Percentiles rank a stretch among this genome's conserved stretches.
Conservation (phyloP, 2,329 filamentous ascomycete genomes). For the Mollisia scopiformis region DNA sequence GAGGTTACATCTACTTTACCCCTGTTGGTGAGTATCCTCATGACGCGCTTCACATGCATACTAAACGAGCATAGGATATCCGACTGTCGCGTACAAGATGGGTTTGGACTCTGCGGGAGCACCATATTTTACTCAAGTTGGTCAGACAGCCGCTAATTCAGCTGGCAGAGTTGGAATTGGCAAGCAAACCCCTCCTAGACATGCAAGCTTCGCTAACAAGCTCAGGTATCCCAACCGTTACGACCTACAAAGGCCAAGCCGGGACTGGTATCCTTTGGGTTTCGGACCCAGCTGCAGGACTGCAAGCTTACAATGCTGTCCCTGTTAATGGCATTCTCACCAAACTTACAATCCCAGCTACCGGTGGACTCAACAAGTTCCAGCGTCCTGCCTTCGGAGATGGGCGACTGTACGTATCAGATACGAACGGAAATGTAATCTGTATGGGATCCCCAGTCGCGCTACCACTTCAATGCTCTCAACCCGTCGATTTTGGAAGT, state of each 20-base stretch:
- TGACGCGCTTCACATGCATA: background rate
- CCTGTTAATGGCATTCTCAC: conserved; percentile 41
- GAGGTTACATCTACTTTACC: conserved; percentile 53
- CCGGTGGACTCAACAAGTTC: conserved; percentile 44
- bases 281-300: conserved; percentile 41
- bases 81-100: conserved; percentile 39
- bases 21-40: conserved; percentile 24
- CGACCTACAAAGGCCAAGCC: conserved; percentile 39
- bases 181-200: background rate
- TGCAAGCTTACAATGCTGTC: conserved; percentile 44
- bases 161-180: conserved; percentile 38
- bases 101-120: conserved; percentile 35
- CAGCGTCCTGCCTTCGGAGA: conserved; percentile 44
- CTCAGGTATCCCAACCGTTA: conserved; percentile 40
- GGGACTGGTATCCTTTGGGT: conserved; percentile 46
- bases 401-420: conserved; percentile 43
- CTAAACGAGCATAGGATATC: conserved; percentile 8
- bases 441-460: conserved; percentile 45
- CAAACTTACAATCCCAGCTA: conserved; percentile 40
- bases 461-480: conserved; percentile 43
- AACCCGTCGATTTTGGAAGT: conserved; percentile 43
- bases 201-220: background rate
- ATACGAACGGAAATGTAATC: conserved; percentile 37
- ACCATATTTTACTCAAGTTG: conserved; percentile 40
- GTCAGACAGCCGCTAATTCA: conserved; percentile 29